phyloP scores from a whole-genome alignment of 495 filamentous ascomycete genomes.

The Xylaria grammica region DNA sequence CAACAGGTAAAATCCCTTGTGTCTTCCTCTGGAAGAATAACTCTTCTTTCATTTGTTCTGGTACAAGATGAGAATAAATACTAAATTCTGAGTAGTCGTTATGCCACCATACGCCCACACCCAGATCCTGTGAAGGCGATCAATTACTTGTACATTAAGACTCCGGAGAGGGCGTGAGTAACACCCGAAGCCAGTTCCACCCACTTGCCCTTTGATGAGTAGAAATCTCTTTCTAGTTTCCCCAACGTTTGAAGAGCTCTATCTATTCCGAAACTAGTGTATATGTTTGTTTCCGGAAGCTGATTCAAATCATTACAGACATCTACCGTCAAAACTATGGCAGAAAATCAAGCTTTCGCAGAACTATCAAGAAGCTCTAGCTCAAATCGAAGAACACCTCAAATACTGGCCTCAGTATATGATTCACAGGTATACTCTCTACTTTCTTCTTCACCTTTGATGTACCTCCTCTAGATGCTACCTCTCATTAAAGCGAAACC shows the following conservation, averaged over 20 bases:
- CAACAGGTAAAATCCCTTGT: conserved; percentile 53
- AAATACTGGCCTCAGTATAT: conserved; percentile 98
- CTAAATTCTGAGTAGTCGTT: conserved; percentile 61
- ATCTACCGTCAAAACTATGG: conserved; percentile 93
- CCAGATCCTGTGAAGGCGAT: conserved; percentile 69
- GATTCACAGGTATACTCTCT: conserved; percentile 71
- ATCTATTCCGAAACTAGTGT: neutral
- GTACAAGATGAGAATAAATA: neutral
- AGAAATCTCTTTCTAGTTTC: neutral
- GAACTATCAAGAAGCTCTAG: conserved; percentile 87
- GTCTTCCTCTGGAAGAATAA: neutral
- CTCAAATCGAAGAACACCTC: conserved; percentile 85
- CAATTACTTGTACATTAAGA: conserved; percentile 98
- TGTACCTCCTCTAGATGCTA: no score
- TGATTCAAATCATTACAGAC: conserved; percentile 58
- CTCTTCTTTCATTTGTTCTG: neutral
- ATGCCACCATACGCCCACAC: conserved; percentile 89
- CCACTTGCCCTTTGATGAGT: neutral
- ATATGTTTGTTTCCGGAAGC: neutral
- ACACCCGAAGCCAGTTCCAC: neutral
- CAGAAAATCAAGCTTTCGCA: conserved; percentile 88
- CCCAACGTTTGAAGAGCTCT: neutral
- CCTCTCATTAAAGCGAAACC: no score
- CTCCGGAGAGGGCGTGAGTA: conserved; percentile 50
- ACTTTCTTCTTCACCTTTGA: neutral